Base-by-base conservation (phyloP, 2,329 filamentous ascomycete species). In the Dichotomopilus funicola region DNA sequence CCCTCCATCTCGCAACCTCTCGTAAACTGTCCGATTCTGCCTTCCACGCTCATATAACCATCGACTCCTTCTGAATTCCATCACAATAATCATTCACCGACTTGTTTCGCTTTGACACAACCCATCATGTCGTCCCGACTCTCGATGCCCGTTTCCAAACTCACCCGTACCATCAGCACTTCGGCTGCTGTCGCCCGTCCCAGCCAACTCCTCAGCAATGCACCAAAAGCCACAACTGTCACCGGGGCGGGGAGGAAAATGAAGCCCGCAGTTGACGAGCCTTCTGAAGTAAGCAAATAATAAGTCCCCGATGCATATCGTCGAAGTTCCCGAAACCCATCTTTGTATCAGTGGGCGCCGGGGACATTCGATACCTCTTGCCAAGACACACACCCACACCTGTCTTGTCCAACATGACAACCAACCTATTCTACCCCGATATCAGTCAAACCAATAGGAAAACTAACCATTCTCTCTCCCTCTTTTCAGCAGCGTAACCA, bases 81-180 rank as follows among this genome's bases (percentile, higher is more conserved):
- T 8, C 12, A 33, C 38, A 47, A 33, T 46, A 38, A 45, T 40
- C 35, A 54, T 51, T 52, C 42, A 42, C 27, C 12, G 6, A 34
- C 31, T 37, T 36, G 52, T 33, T 46, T 36, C 38, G 36, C 38
- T 40, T 42, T n/a, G 40, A 36, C 13, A 7, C 46, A 38, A 35
- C 49, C 44, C 55, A 45, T 50, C 50, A 80, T 80, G 62, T 64
- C 63, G 73, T 78, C 78, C 48, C 71, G 78, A 65, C 71, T 80
- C 58, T 75, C 77, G 12, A 72, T 74, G 46, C 75, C 77, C 66
- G 69, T 74, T 61, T 67, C 72, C 65, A 79, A 78, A 69, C 71
- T 80, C 65, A 61, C 75, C 61, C 73, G 78, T 60, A 71, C 72
- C 48, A 64, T 79, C 59, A 69, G 71, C 65, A 70, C 75, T 56